A percentile compares a stretch with the other conserved stretches of the same genome.
Conservation (phyloP, 2,329 filamentous ascomycete genomes). For the Penicillium olsonii region DNA sequence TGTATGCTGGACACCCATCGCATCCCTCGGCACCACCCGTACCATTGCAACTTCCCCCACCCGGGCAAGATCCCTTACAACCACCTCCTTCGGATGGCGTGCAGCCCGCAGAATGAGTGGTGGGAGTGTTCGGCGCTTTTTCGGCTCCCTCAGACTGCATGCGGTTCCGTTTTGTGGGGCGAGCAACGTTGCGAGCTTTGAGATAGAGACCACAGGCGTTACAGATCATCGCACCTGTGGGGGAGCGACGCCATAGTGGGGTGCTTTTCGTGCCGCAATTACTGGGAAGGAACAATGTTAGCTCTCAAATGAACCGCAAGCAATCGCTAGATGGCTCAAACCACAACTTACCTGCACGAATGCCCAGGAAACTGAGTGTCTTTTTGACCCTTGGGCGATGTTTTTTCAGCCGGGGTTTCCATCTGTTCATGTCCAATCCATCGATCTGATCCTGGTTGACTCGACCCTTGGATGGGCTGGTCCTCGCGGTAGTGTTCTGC, state of each 20-base stretch:
- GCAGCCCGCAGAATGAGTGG: slow-evolving; percentile 33
- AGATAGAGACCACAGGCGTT: slow-evolving; percentile 95
- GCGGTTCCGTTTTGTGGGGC: slow-evolving; percentile 87
- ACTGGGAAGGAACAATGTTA: slow-evolving; percentile 50
- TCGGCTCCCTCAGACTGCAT: slow-evolving; percentile 29
- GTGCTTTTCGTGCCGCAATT: slow-evolving; percentile 95
- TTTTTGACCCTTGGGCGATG: slow-evolving; percentile 39
- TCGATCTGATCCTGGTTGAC: slow-evolving; percentile 11
- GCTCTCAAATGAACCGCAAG: not conserved
- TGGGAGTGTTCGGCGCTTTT: slow-evolving; percentile 27
- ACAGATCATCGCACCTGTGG: slow-evolving; percentile 91
- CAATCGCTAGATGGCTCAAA: not conserved
- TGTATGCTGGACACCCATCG: slow-evolving; percentile 93
- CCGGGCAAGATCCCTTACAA: slow-evolving; percentile 84
- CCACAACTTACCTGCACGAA: slow-evolving; percentile 41
- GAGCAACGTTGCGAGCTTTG: slow-evolving; percentile 87
- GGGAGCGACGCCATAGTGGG: slow-evolving; percentile 90
- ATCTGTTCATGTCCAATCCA: slow-evolving; percentile 12
- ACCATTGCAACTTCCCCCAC: slow-evolving; percentile 91
- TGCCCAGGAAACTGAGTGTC: slow-evolving; percentile 43
- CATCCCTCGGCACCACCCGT: slow-evolving; percentile 94
- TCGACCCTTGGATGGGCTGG: slow-evolving; percentile 18
- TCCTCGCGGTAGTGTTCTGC: slow-evolving; percentile 30
- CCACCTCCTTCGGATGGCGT: slow-evolving; percentile 27
- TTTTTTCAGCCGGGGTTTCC: slow-evolving; percentile 22